Conservation (phyloP, 2,329 filamentous ascomycete species). For the Fusarium sp. region DNA sequence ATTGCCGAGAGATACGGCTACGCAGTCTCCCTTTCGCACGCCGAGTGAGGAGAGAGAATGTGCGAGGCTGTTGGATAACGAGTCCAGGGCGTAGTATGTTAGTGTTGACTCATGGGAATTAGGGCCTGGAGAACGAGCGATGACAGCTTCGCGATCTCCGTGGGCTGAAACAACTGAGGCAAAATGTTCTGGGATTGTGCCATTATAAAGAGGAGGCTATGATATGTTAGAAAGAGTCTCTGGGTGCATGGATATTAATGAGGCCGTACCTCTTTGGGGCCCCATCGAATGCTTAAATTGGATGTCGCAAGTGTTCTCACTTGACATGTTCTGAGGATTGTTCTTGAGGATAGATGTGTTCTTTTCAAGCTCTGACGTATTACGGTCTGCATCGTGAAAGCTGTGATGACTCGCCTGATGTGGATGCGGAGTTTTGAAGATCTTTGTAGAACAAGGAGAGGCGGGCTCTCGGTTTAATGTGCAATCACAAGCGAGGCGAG, state of each 20-base stretch:
- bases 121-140: constrained; percentile 56
- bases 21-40: constrained; percentile 82
- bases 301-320: constrained; percentile 33
- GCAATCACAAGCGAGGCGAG: not conserved
- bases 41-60: constrained; percentile 74
- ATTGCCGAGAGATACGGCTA: constrained; percentile 89
- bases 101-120: constrained; percentile 69
- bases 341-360: constrained; percentile 7
- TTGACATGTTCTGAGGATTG: not conserved
- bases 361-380: constrained; percentile 22
- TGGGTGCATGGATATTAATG: too few relatives aligned
- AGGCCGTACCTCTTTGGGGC: constrained; percentile 43
- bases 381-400: constrained; percentile 28
- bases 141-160: constrained; percentile 71
- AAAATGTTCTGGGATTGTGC: constrained; percentile 80
- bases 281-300: constrained; percentile 43
- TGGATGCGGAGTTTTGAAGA: not conserved
- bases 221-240: not conserved
- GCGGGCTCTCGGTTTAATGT: not conserved
- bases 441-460: not conserved
- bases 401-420: not conserved
- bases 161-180: constrained; percentile 68
- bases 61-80: constrained; percentile 79
- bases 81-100: constrained; percentile 80
- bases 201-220: constrained; percentile 71